Evolutionary conservation across 257 asterid genomes (phyloP).

Genomic region (Ehretia macrophylla): DNA sequence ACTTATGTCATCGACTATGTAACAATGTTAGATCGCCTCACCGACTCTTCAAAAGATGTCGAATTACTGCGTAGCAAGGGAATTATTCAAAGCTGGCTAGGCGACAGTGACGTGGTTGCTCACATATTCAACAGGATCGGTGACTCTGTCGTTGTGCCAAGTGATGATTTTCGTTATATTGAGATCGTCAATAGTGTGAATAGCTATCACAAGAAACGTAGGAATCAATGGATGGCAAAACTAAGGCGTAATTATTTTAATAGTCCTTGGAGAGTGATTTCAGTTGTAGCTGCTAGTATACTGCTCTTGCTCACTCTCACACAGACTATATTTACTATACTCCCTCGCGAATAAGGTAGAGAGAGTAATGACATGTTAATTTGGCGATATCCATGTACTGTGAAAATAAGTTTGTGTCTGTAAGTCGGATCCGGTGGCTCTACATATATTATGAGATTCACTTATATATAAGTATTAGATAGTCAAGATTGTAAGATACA

Average conservation of each 20-base stretch:
- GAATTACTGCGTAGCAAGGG: slow-evolving; percentile 8
- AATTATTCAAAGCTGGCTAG: slow-evolving; percentile 18
- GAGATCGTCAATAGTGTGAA: background rate
- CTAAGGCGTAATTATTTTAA: slow-evolving; percentile 5
- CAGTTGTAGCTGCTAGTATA: slow-evolving; percentile 7
- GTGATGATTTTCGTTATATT: slow-evolving; percentile 6
- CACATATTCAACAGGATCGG: slow-evolving; percentile 20
- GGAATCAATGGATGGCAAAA: slow-evolving; percentile 5
- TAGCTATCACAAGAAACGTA: background rate
- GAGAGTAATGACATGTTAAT: too few species aligned
- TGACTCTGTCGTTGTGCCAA: background rate
- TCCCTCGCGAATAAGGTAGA: too few species aligned
- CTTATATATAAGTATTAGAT: too few species aligned
- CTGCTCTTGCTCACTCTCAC: slow-evolving; percentile 2
- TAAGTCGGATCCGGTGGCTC: too few species aligned
- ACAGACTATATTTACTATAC: background rate
- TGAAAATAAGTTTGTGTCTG: too few species aligned
- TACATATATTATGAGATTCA: too few species aligned
- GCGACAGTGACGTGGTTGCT: slow-evolving; percentile 18
- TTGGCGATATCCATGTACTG: too few species aligned
- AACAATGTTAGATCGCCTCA: slow-evolving; percentile 23
- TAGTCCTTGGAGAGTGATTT: slow-evolving; percentile 10
- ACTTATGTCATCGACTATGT: slow-evolving; percentile 18
- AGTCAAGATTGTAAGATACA: too few species aligned
- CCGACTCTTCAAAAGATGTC: slow-evolving; percentile 21